Base-by-base conservation (phyloP, 1,284 basidiomycete genomes). In the Puccinia coronata region DNA sequence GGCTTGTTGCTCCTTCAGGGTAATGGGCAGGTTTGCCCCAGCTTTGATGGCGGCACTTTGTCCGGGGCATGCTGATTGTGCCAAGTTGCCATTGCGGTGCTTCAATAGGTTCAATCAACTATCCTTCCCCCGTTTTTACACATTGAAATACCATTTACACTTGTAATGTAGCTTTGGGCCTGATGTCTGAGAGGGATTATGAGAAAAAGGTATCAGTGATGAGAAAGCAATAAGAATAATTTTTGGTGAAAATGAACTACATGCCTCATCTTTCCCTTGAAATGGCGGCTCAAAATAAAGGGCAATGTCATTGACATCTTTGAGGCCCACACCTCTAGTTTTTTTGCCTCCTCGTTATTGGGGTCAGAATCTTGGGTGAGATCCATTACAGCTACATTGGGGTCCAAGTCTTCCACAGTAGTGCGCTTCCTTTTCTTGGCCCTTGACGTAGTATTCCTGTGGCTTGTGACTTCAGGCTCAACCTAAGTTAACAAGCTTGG, bases 1-100 rank as follows among this genome's bases (percentile, higher is more conserved):
- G 18, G 16, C 49, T 20, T 55, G 14, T 39, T 34, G 8, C 23
- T 51, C 39, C 23, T 73, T 55, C 49, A 51, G 34, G 55, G 71
- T 55, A 11, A 25, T 8, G 14, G 71, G 71, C 8, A 73, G 28
- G 8, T 73, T 55, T 1, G 51, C 71, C 8, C 71, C 49, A 25
- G 41, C 49, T n/a, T 25, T 57, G 25, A 73, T 73, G 4, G 71
- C 71, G 2, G 47, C 28, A 14, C n/a, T 18, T 39, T 51, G 31
- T 39, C 31, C n/a, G 2, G 28, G 31, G 51, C 71, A 73, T 51
- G 49, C 16, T 2, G 49, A 8, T 39, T 51, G 71, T 36, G 20
- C 31, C 12, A 36, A 8, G n/a, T 55, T 28, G n/a, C 71, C 71
- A 36, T 73, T 51, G 9, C 71, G 71, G 49, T 55, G 71, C 14